Conservation (phyloP, 352 stramenopile genomes). For the Globisporangium heterothallicum region DNA sequence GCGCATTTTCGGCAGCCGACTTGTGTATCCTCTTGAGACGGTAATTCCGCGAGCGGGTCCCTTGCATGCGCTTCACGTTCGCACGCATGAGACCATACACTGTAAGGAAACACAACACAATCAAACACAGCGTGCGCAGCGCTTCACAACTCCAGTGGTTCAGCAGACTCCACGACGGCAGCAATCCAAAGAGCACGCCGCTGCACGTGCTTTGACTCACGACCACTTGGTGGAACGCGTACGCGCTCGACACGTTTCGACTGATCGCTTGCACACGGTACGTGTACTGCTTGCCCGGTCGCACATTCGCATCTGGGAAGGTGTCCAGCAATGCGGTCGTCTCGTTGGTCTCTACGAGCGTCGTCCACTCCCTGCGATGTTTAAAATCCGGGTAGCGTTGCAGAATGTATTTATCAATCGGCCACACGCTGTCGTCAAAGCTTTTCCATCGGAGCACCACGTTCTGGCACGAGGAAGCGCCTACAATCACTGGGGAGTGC, state of each 20-base stretch:
- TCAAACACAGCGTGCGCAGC: slow-evolving; percentile 36
- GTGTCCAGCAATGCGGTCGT: slow-evolving; percentile 24
- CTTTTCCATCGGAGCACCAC: slow-evolving; percentile 42
- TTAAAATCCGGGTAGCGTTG: slow-evolving; percentile 35
- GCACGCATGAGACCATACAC: slow-evolving; percentile 50
- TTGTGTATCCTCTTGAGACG: slow-evolving; percentile 50
- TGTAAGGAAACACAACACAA: slow-evolving; percentile 49
- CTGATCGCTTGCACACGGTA: slow-evolving; percentile 40
- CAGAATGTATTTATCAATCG: slow-evolving; percentile 36
- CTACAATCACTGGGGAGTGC: slow-evolving; percentile 39
- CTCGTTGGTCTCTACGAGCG: slow-evolving; percentile 35
- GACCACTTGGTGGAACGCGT: slow-evolving; percentile 31
- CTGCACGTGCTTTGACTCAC: slow-evolving; percentile 1
- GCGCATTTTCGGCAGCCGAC: slow-evolving; percentile 10
- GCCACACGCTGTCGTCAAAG: slow-evolving; percentile 34
- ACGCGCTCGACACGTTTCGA: slow-evolving; percentile 34
- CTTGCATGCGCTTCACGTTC: slow-evolving; percentile 44
- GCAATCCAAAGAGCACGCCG: neutral
- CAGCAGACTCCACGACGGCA: neutral
- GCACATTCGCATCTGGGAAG: slow-evolving; percentile 11
- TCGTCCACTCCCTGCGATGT: slow-evolving; percentile 29
- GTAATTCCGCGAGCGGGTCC: slow-evolving; percentile 39
- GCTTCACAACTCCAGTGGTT: slow-evolving; percentile 23
- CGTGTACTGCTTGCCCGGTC: slow-evolving; percentile 15
- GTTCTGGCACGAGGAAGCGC: slow-evolving; percentile 27